Evolutionary conservation across 169 alveolate genomes (phyloP).

Genomic region (Pseudocohnilembus persalinus): DNA sequence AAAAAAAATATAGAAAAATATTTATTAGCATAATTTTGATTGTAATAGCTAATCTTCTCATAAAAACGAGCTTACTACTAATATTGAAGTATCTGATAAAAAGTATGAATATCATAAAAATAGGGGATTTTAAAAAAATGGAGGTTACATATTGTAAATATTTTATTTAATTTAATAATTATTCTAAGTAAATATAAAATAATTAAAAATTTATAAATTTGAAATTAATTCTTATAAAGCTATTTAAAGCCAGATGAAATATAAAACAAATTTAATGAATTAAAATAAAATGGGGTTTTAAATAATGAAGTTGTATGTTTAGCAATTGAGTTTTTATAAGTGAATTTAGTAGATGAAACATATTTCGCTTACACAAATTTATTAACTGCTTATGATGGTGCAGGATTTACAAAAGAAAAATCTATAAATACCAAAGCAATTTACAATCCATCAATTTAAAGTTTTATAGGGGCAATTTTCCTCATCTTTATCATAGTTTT

Average conservation of each 20-base stretch:
- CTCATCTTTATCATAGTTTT: no score
- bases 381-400: neutral
- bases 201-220: no score
- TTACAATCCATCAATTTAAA: neutral
- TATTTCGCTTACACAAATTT: neutral
- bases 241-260: neutral
- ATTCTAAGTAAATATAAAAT: no score
- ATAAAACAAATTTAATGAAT: neutral
- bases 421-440: neutral
- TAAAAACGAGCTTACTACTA: no score
- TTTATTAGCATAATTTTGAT: no score
- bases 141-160: neutral
- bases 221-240: neutral
- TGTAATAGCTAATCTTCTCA: no score
- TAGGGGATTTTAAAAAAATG: neutral
- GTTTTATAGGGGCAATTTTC: neutral
- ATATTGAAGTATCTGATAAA: no score
- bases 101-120: no score
- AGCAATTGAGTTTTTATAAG: neutral
- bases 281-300: neutral
- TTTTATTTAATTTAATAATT: no score
- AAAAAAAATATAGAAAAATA: no score
- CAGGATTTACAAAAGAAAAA: neutral
- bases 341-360: neutral
- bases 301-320: neutral